Evolutionary conservation across 1,139 yeast species (phyloP), one percentile per base, ranked within the genome.

Genomic region (Nakaseomyces glabratus): DNA sequence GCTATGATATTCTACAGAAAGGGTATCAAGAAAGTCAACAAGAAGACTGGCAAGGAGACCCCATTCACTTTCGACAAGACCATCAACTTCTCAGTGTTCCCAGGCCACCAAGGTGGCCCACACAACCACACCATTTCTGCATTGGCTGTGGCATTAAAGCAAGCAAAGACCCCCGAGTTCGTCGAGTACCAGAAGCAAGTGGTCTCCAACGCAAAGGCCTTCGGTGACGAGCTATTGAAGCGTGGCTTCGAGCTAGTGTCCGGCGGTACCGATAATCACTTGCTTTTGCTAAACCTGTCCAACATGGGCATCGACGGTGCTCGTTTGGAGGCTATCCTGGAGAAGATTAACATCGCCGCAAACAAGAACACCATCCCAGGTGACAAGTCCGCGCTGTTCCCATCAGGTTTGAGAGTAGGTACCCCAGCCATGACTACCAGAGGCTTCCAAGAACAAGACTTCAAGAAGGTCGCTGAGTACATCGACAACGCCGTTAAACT

Each of bases 51-150:
- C 49, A 82, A 84, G 65, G 93, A 85, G 64, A 70, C 82, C 41
- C 68, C 69, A 40, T 88, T 85, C 62, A 95, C 86, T 44, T 73
- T 88, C 57, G 96, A 88, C 58, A 76, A 73, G 61, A 82, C 80
- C 57, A 85, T 88, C 63, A 88, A 88, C 70, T 88, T 88, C 59
- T 82, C 95, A 16, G 96, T 88, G 28, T 88, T 88, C 82, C 97
- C 97, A 49, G 97, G 94, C 40, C 96, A 88, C 63, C 97, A 88
- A 69, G 97, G 97, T 68, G 97, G 97, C 55, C 97, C 97, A 49
- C 96, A 88, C 64, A 88, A 88, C 69, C 96, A 88, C 65, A 88
- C 96, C 50, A 88, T 88, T 56, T 81, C 95, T 46, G 97, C 96
- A 9, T 67, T 88, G 51, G 93, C 96, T 6, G 94, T 84, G 41